Conservation (phyloP, 2,329 filamentous ascomycete genomes). For the Alternaria longipes region DNA sequence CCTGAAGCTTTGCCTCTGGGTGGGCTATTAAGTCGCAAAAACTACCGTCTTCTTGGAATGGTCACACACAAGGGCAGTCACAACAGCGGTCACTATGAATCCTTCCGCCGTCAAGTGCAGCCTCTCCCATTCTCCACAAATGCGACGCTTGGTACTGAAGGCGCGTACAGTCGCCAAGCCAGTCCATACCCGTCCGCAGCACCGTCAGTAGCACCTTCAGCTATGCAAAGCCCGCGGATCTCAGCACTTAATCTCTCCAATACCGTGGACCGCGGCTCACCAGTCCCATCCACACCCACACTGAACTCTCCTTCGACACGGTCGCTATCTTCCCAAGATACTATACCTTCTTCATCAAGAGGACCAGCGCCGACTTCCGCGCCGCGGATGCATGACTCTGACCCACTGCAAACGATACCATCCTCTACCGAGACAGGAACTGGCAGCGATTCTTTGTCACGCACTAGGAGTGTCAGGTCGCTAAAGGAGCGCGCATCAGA, state of each 20-base stretch:
- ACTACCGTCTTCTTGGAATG: slow-evolving; percentile 84
- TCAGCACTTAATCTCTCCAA: slow-evolving; percentile 44
- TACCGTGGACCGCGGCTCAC: slow-evolving; percentile 37
- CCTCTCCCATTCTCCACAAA: slow-evolving; percentile 83
- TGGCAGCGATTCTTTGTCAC: slow-evolving; percentile 28
- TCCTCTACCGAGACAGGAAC: slow-evolving; percentile 25
- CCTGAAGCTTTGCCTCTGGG: slow-evolving; percentile 87
- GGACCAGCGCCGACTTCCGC: slow-evolving; percentile 44
- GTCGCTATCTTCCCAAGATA: slow-evolving; percentile 49
- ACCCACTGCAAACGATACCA: slow-evolving; percentile 27
- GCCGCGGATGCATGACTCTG: slow-evolving; percentile 39
- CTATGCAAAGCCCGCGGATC: slow-evolving; percentile 59
- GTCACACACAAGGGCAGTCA: slow-evolving; percentile 97
- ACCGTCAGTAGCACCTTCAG: slow-evolving; percentile 48
- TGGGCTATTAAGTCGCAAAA: slow-evolving; percentile 77
- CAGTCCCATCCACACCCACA: slow-evolving; percentile 32
- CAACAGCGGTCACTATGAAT: slow-evolving; percentile 96
- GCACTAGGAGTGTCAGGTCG: slow-evolving; percentile 40
- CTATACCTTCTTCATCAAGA: slow-evolving; percentile 30
- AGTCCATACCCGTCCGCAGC: slow-evolving; percentile 58
- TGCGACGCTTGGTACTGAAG: slow-evolving; percentile 78
- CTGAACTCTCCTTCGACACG: slow-evolving; percentile 43
- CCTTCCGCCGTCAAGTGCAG: slow-evolving; percentile 86
- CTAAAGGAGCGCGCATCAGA: slow-evolving; percentile 46
- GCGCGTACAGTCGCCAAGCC: slow-evolving; percentile 72